Conservation (phyloP, 202 grass and related monocot species). For the Brachypodium distachyon region DNA sequence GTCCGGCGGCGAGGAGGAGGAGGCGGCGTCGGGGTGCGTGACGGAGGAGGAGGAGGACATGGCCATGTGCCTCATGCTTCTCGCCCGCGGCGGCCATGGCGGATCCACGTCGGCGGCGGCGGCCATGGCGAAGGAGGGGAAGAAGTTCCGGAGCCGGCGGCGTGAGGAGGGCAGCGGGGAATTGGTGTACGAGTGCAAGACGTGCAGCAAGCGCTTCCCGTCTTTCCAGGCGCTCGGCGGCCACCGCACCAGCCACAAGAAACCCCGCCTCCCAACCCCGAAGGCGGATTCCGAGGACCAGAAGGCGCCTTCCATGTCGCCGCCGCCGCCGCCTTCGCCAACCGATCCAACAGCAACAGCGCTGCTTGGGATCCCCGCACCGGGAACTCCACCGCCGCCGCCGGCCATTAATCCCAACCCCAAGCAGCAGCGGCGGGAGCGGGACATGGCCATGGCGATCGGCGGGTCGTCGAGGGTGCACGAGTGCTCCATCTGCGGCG, state of each 20-base stretch:
- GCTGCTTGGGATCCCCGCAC: no score
- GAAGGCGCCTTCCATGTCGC: no score
- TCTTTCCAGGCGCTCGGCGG: constrained; percentile 73
- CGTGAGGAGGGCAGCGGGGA: constrained; percentile 18
- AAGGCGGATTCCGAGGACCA: neutral
- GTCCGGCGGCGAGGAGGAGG: constrained; percentile 3
- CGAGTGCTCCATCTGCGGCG: constrained; percentile 75
- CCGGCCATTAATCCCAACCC: no score
- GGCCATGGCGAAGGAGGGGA: neutral
- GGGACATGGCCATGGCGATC: neutral
- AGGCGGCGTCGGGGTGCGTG: constrained; percentile 12
- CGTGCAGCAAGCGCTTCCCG: constrained; percentile 61
- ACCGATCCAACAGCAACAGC: no score
- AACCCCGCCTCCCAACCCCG: constrained; percentile 20
- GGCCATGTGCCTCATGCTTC: constrained; percentile 60
- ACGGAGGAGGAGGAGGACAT: constrained; percentile 65
- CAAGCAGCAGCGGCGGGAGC: constrained; percentile 8
- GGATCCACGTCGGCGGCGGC: neutral
- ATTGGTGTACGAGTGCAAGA: constrained; percentile 64
- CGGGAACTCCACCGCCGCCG: neutral
- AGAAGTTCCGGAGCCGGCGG: constrained; percentile 30
- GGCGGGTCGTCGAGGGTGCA: neutral
- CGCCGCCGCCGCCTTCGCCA: neutral
- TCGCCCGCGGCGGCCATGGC: constrained; percentile 9
- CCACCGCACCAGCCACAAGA: constrained; percentile 81